Base-by-base conservation (phyloP, 2,329 filamentous ascomycete genomes). In the Xylaria sp. region DNA sequence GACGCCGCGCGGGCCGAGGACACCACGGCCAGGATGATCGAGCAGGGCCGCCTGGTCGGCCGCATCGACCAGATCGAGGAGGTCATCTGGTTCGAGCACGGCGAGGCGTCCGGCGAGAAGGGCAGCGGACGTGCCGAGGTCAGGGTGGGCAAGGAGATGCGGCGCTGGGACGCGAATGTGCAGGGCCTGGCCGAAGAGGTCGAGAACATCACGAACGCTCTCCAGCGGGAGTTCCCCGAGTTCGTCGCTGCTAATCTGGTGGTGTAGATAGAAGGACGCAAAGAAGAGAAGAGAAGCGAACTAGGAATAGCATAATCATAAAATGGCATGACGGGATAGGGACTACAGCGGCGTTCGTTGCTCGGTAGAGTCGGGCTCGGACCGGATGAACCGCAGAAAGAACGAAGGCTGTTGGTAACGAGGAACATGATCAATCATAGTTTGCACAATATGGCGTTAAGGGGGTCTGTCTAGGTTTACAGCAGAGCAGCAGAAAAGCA, bases 41-140 rank as follows among this genome's bases (percentile, higher is more conserved):
- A 98, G 83, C 94, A 98, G 80, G 94, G 93, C 9, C 89, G 96
- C 36, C 82, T 99, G 60, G 88, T 91, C 2, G 96, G 95, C 7
- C 90, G 91, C 65, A 98, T 99, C 76, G 95, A 99, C 80, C 96
- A 99, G 83, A 94, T 99, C 65, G 93, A 94, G 65, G 87, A 92
- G 14, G 83, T 94, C 11, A 94, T 99, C 68, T 94, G 90, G 82
- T 99, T 99, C 78, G 93, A 96, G 80, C 84, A 81, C 76, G 89
- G 89, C 45, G 91, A 93, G 75, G 90, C 89, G 7, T 90, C 88
- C 2, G 90, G 89, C 1, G 85, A 90, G 78, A 89, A 89, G 76
- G 88, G 89, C 62, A 92, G 88, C 67, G 86, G 88, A n/a, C 85
- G 88, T 32, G 88, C 90, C 56, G 87, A 88, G 65, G 85, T 87